phyloP scores from a whole-genome alignment of 176 grass and related monocot species.

The Oryza glaberrima region DNA sequence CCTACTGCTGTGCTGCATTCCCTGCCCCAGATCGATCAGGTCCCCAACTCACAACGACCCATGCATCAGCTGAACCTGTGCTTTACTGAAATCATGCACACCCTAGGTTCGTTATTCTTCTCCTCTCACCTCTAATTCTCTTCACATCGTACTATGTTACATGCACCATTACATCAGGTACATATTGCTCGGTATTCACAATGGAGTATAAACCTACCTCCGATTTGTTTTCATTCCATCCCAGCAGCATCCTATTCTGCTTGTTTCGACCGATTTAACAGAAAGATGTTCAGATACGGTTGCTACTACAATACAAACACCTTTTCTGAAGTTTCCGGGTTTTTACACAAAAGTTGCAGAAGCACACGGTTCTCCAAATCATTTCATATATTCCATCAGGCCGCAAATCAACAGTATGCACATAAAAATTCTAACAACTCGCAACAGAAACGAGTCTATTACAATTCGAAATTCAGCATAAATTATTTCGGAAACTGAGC shows the following conservation, averaged over 20 bases:
- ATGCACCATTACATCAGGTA: neutral
- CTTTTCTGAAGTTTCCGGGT: neutral
- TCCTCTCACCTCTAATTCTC: too few species aligned
- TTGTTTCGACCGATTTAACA: neutral
- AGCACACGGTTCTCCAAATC: neutral
- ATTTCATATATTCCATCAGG: neutral
- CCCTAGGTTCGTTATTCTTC: too few species aligned
- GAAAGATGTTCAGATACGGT: neutral
- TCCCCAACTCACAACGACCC: too few species aligned
- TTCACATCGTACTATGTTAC: neutral
- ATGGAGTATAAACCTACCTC: too few species aligned
- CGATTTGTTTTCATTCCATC: neutral
- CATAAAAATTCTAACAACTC: neutral
- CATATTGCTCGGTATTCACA: neutral
- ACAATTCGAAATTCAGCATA: conserved; percentile 20
- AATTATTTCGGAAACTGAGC: conserved; percentile 31
- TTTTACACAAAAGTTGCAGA: neutral
- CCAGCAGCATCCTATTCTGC: neutral
- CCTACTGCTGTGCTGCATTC: too few species aligned
- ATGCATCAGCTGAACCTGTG: too few species aligned
- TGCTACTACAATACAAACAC: neutral
- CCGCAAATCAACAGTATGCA: conserved; percentile 4
- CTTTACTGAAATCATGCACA: too few species aligned
- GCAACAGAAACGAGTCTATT: conserved; percentile 3
- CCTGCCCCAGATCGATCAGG: too few species aligned